These are phyloP conservation scores for Triticum aestivum DNA, from an alignment of 176 grass and related monocot species.

Conservation along the genomic window DNA sequence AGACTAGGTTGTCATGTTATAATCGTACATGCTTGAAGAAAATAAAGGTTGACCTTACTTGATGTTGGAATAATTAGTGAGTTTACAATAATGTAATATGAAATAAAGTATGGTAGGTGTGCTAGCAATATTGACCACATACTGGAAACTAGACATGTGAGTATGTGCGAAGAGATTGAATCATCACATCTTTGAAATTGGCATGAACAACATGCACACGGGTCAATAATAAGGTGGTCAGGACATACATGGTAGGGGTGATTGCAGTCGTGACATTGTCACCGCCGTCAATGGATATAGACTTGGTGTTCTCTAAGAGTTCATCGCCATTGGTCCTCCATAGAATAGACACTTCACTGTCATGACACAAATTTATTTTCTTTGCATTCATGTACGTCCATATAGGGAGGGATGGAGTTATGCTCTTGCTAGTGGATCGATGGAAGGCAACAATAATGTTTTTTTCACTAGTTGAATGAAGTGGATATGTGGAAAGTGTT, in stretches of 20 bases:
- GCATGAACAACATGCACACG: neutral
- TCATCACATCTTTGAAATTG: neutral
- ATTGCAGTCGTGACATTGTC: no score
- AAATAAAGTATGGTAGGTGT: neutral
- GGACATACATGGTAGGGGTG: neutral
- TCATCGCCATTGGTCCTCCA: no score
- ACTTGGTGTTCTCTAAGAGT: no score
- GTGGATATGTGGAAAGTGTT: neutral
- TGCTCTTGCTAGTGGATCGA: neutral
- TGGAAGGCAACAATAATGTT: no score
- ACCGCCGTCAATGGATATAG: no score
- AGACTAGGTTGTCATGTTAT: neutral
- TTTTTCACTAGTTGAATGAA: neutral
- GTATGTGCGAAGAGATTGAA: neutral
- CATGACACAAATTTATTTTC: no score
- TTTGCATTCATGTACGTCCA: no score
- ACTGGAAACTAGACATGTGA: neutral
- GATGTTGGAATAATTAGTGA: neutral
- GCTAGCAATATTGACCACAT: neutral
- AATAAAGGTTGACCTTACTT: neutral
- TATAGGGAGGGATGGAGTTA: neutral
- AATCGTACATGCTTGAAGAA: neutral
- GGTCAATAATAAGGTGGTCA: neutral
- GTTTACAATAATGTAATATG: no score
- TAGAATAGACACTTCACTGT: no score